Evolutionary conservation across 257 asterid species (phyloP), one percentile per base, ranked within the genome.

Genomic region (Petunia axillaris): DNA sequence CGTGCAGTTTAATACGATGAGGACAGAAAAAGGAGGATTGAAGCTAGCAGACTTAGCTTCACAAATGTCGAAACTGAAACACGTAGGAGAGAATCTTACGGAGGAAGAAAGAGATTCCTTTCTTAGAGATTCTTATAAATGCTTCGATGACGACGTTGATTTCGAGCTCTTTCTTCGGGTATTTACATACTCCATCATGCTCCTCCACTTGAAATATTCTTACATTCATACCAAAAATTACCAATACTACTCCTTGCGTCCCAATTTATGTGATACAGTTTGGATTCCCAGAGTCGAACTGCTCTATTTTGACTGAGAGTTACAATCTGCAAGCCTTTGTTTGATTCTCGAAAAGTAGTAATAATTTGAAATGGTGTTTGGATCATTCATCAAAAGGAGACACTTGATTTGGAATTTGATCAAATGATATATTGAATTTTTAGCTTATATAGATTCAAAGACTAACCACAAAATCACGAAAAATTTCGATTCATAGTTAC

Each of bases 141-240:
- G 86, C 85, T 79, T 91, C 91, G 96, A 91, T 9, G 82, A 80
- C 4, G 96, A 89, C 37, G 96, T 92, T 59, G 99, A 93, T 91
- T 93, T 95, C 80, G 99, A 95, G 70, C 93, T 93, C 38, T 93
- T 93, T 81, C 88, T 95, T 81, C 91, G 95, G 95, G 99, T 95
- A 90, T 25, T 25, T 46, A 35, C 15, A 87, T 55, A 13, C 62
- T 4, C 14, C 3, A 25, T 25, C 25, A 25, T 25, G 43, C 8
- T 2, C 64, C 6, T 10, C 5, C 55, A 52, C 4, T 59, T 59
- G 4, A 63, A 36, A 63, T 63, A 7, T 36, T 36, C 43, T 63
- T 62, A 63, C 7, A 36, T 36, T 36, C 8, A 63, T 63, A 36
- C 10, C n/a, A 43, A 63, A 6, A 25, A 25, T 25, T 25, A 25